Evolutionary conservation across 1,284 basidiomycete genomes (phyloP).

Genomic region (Moesziomyces sp.): DNA sequence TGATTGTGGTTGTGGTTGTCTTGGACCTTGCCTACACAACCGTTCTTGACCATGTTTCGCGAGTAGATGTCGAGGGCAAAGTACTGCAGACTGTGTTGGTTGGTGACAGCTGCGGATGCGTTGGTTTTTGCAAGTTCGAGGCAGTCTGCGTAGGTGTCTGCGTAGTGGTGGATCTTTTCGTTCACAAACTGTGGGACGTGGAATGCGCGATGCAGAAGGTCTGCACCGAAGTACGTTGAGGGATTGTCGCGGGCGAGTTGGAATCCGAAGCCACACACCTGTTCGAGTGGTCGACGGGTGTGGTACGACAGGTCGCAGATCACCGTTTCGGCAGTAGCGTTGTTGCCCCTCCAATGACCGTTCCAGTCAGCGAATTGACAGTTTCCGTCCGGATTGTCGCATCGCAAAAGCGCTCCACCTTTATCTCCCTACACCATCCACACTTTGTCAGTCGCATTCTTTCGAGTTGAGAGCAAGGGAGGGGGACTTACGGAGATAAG

Average conservation of each 20-base stretch:
- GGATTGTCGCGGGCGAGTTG: constrained; percentile 60
- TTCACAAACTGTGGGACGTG: constrained; percentile 68
- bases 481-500: constrained; percentile 46
- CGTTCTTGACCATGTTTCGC: constrained; percentile 66
- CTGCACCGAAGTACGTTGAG: constrained; percentile 66
- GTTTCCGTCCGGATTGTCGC: constrained; percentile 69
- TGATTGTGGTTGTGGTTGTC: constrained; percentile 1
- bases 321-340: constrained; percentile 69
- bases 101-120: constrained; percentile 61
- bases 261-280: constrained; percentile 67
- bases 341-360: constrained; percentile 70
- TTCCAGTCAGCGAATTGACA: constrained; percentile 66
- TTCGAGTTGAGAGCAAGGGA: too few species aligned
- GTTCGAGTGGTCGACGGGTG: constrained; percentile 34
- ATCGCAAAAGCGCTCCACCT: constrained; percentile 52
- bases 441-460: too few species aligned
- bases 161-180: constrained; percentile 66
- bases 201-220: constrained; percentile 68
- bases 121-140: constrained; percentile 68
- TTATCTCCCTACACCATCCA: constrained; percentile 34
- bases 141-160: constrained; percentile 65
- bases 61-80: constrained; percentile 69
- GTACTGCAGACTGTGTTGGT: constrained; percentile 69
- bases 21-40: constrained; percentile 26
- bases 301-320: constrained; percentile 57